Percentiles rank a stretch among this genome's conserved stretches.
These are phyloP conservation scores for Ophiosphaerella herpotricha DNA, from an alignment of 2,329 filamentous ascomycete genomes.

Conservation along the genomic window DNA sequence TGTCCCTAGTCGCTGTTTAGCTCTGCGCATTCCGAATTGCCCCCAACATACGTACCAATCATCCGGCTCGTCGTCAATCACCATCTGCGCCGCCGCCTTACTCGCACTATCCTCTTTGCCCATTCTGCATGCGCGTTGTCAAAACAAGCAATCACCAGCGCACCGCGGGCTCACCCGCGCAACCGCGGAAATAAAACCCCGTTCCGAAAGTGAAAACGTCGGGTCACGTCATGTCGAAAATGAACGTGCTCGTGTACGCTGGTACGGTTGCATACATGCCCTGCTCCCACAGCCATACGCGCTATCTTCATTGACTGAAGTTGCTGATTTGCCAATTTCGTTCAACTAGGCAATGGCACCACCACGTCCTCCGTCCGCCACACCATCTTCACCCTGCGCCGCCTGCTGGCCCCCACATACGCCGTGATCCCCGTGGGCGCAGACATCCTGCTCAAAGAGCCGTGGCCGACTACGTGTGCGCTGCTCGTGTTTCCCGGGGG, in stretches of 20 bases:
- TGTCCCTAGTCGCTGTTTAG: conserved; percentile 69
- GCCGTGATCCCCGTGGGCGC: conserved; percentile 86
- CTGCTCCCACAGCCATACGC: neutral
- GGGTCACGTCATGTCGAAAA: conserved; percentile 49
- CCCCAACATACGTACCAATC: conserved; percentile 72
- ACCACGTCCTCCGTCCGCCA: conserved; percentile 89
- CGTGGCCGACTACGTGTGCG: conserved; percentile 85
- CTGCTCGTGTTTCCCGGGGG: conserved; percentile 91
- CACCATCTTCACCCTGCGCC: conserved; percentile 82
- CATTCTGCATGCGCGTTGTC: conserved; percentile 47
- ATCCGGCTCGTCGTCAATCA: conserved; percentile 86
- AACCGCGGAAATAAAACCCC: conserved; percentile 34
- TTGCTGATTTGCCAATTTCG: conserved; percentile 5
- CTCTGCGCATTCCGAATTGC: conserved; percentile 12
- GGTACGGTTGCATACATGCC: conserved; percentile 56
- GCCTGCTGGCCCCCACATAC: conserved; percentile 86
- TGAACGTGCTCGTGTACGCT: conserved; percentile 94
- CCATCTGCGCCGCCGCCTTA: conserved; percentile 43
- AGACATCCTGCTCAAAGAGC: conserved; percentile 81
- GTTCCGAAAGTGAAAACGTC: conserved; percentile 23
- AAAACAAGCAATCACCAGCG: too few species aligned
- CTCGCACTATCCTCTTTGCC: conserved; percentile 59
- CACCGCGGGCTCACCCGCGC: conserved; percentile 3
- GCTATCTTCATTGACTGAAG: too few species aligned
- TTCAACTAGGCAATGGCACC: conserved; percentile 72